These are phyloP conservation scores for Nothomitra cinnamomea DNA, from an alignment of 2,329 filamentous ascomycete genomes.

Conservation along the genomic window DNA sequence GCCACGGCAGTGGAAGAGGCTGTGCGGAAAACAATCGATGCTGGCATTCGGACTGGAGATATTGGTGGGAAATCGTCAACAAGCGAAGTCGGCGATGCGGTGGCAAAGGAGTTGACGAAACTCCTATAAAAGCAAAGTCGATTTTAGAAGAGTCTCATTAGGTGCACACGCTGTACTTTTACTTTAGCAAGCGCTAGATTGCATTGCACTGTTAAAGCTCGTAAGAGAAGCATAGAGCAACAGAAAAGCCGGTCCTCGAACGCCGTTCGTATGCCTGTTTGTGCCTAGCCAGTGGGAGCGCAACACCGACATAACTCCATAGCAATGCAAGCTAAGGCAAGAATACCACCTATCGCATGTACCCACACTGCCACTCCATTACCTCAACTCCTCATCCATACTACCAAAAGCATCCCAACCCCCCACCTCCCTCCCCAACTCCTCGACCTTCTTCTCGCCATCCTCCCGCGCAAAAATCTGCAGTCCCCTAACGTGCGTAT, in stretches of 20 bases:
- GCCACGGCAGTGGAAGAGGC: slow-evolving; percentile 67
- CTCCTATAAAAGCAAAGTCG: slow-evolving; percentile 42
- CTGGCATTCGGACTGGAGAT: slow-evolving; percentile 63
- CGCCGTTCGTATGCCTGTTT: no score
- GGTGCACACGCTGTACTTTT: not conserved
- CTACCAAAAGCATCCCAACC: not conserved
- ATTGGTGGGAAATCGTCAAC: slow-evolving; percentile 66
- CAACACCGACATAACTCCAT: not conserved
- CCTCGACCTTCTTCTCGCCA: not conserved
- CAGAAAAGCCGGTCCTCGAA: not conserved
- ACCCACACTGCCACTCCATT: slow-evolving; percentile 15
- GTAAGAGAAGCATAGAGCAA: not conserved
- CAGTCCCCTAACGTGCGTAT: slow-evolving; percentile 88
- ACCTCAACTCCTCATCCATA: slow-evolving; percentile 8
- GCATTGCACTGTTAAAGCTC: not conserved
- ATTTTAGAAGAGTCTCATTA: no score
- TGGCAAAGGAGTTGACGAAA: slow-evolving; percentile 56
- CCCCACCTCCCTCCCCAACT: not conserved
- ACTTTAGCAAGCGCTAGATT: not conserved
- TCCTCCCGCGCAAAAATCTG: slow-evolving; percentile 54
- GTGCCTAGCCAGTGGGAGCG: no score
- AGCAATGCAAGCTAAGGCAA: not conserved
- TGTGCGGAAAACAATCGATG: slow-evolving; percentile 64
- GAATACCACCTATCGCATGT: slow-evolving; percentile 5
- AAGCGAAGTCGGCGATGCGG: slow-evolving; percentile 63